These are phyloP conservation scores for Tripterygium wilfordii DNA, from an alignment of 177 flowering plant species.

Conservation along the genomic window DNA sequence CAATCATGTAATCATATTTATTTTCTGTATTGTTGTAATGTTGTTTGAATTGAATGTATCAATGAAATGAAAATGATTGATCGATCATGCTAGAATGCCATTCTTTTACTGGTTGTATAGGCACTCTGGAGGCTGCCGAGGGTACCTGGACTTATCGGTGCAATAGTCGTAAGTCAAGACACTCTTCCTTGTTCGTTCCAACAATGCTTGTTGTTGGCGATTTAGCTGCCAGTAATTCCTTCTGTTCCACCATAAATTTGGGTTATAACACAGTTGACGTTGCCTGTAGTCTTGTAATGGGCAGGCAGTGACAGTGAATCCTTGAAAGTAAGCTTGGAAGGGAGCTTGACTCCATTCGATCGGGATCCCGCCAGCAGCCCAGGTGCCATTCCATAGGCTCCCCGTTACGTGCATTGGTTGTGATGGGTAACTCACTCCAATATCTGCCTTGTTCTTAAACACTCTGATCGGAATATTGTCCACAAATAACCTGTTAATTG, in stretches of 20 bases:
- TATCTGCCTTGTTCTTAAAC: conserved; percentile 24
- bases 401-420: conserved; percentile 23
- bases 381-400: conserved; percentile 32
- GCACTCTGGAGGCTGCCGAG: conserved; percentile 15
- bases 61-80: too few relatives aligned
- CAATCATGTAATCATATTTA: too few relatives aligned
- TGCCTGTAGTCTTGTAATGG: neutral
- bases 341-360: conserved; percentile 27
- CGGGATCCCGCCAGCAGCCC: conserved; percentile 28
- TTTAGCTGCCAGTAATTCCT: conserved; percentile 1
- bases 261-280: too few relatives aligned
- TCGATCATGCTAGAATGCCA: too few relatives aligned
- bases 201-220: neutral
- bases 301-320: conserved; percentile 27
- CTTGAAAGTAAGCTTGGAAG: conserved; percentile 16
- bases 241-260: conserved; percentile 18
- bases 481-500: conserved; percentile 23
- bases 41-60: too few relatives aligned
- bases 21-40: too few relatives aligned
- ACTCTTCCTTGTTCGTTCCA: conserved; percentile 8
- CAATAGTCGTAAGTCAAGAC: conserved; percentile 21
- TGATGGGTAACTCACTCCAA: conserved; percentile 18
- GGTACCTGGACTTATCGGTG: conserved; percentile 4
- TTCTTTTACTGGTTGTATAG: neutral
- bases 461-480: conserved; percentile 36